Evolutionary conservation across 2,329 filamentous ascomycete species (phyloP), one percentile per base, ranked within the genome.

Genomic region (Epichloe brachyelytri): DNA sequence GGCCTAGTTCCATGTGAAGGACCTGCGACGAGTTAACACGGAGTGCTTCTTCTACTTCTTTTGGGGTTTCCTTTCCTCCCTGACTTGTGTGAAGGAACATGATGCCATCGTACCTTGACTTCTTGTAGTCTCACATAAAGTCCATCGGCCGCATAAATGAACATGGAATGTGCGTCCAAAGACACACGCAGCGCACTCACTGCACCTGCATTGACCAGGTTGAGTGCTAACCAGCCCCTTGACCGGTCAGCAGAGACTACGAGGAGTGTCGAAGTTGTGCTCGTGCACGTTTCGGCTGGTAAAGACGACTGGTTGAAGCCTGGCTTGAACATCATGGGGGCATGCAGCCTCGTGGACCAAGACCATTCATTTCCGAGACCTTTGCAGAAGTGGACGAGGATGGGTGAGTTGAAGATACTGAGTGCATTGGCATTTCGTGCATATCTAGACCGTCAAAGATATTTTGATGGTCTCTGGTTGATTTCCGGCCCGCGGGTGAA

Each of bases 81-180:
- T 30, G 26, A 30, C 26, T 30, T 30, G 26, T 11, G 8, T 30
- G 8, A 30, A 30, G 8, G 26, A 30, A 30, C 26, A 30, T 30
- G 26, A 11, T 30, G 26, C 8, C 26, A 11, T 30, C 7, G 8
- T 48, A 52, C 50, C 45, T 52, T 39, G 38, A 47, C 37, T 36
- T 48, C 38, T 19, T 48, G 50, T 17, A 17, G 38, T 20, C 34
- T 26, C 15, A 48, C 45, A 22, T 48, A 52, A 17, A 39, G 34
- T 3, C 50, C 50, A 22, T 52, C 50, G 7, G 50, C 50, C 17
- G 22, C 50, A 43, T 52, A 52, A 5, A 52, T 33, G 20, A 48
- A 26, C 50, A 52, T 52, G 12, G 37, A 48, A 38, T 52, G 50
- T 8, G 19, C 50, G 26, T 52, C 50, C 50, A 52, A 30, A 30